These are phyloP conservation scores for Diaporthe sp. DNA, from an alignment of 2,329 filamentous ascomycete species.

Conservation along the genomic window DNA sequence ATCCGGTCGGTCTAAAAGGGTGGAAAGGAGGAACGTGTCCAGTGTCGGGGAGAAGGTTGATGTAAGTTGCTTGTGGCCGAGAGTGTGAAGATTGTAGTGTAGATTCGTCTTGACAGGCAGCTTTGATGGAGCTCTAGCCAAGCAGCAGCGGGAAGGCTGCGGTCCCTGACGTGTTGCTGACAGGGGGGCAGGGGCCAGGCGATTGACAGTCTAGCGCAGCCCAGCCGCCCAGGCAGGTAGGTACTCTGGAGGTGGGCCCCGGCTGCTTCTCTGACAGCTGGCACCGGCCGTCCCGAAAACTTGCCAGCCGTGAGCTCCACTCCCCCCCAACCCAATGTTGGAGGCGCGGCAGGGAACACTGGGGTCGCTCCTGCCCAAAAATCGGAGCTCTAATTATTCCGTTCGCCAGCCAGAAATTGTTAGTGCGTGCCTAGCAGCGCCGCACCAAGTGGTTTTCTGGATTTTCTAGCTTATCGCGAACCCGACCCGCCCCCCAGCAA, in stretches of 20 bases:
- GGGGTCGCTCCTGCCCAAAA: background rate
- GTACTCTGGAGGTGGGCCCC: background rate
- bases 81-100: background rate
- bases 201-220: background rate
- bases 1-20: constrained; percentile 11
- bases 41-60: background rate
- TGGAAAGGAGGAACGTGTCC: background rate
- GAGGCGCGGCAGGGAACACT: background rate
- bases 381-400: constrained; percentile 30
- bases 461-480: constrained; percentile 31
- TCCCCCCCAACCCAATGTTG: background rate
- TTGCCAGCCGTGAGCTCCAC: background rate
- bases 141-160: constrained; percentile 33
- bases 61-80: background rate
- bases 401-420: constrained; percentile 23
- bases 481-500: constrained; percentile 27
- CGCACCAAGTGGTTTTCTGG: constrained; percentile 29
- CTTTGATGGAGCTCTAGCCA: constrained; percentile 27
- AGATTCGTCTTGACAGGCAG: constrained; percentile 17
- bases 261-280: background rate
- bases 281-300: background rate
- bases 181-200: constrained; percentile 22
- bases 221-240: background rate
- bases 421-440: constrained; percentile 6
- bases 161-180: constrained; percentile 36